A percentile compares a stretch with the other conserved stretches of the same genome.
These are phyloP conservation scores for Diplosphaera chodatii DNA, from an alignment of 139 green algal species.

Conservation along the genomic window DNA sequence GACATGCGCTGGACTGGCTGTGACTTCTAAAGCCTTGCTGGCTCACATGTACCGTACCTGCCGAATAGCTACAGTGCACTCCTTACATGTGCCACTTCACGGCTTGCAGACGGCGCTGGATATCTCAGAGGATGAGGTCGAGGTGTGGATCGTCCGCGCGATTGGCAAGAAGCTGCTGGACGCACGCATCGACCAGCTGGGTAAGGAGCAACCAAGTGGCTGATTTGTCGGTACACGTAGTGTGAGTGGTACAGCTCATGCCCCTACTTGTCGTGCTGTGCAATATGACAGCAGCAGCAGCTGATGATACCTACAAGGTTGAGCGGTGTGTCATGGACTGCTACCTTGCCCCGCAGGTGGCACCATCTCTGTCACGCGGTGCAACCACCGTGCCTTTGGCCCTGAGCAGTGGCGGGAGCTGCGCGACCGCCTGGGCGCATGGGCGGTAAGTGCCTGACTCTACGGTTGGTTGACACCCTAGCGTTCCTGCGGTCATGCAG, in stretches of 20 bases:
- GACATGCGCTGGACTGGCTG: no score
- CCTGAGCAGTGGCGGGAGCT: conserved; percentile 38
- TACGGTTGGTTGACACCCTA: no score
- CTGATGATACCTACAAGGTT: no score
- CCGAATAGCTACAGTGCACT: no score
- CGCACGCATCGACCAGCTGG: conserved; percentile 23
- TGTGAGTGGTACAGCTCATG: no score
- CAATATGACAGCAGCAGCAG: no score
- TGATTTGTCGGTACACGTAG: no score
- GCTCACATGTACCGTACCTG: no score
- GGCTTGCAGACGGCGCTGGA: not conserved
- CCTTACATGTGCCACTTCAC: no score
- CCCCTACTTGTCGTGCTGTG: no score
- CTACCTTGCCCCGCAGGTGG: conserved; percentile 24
- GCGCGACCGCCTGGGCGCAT: conserved; percentile 24
- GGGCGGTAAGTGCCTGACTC: conserved; percentile 16
- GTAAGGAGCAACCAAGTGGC: not conserved
- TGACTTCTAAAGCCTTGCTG: no score
- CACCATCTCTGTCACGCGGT: conserved; percentile 26
- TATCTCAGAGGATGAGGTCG: conserved; percentile 25
- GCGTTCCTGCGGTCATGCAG: no score
- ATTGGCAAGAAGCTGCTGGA: conserved; percentile 44
- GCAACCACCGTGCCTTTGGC: conserved; percentile 33
- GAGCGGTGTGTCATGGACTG: conserved; percentile 19
- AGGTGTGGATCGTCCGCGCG: conserved; percentile 37